phyloP scores from a whole-genome alignment of 75 land plant species.

The Pseudotsuga menziesii region DNA sequence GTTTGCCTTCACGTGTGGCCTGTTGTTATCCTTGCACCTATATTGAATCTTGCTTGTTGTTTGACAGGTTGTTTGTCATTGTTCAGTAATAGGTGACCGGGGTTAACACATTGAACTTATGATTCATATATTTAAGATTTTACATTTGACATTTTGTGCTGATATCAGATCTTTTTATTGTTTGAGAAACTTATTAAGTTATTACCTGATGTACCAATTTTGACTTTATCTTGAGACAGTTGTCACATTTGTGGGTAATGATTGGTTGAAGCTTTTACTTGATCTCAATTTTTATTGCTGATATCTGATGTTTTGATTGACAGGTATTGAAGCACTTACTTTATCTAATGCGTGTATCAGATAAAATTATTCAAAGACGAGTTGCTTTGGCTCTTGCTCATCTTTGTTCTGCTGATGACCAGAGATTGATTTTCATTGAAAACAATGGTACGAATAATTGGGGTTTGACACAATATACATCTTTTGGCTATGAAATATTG shows the following conservation, averaged over 20 bases:
- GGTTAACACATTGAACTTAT: too few relatives aligned
- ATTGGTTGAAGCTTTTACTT: too few relatives aligned
- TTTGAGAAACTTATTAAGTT: too few relatives aligned
- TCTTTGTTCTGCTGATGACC: slow-evolving; percentile 82
- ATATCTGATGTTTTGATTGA: neutral
- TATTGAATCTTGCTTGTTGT: neutral
- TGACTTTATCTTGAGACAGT: too few relatives aligned
- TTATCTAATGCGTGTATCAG: slow-evolving; percentile 78
- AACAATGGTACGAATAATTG: slow-evolving; percentile 60
- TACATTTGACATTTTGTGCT: too few relatives aligned
- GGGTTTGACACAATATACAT: neutral
- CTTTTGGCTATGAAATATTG: neutral
- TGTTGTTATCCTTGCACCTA: neutral
- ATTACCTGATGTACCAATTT: too few relatives aligned
- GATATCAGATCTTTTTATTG: too few relatives aligned
- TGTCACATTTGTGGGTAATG: too few relatives aligned
- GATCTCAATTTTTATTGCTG: too few relatives aligned
- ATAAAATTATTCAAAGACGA: slow-evolving; percentile 75
- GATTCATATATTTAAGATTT: too few relatives aligned
- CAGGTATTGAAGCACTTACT: slow-evolving; percentile 89
- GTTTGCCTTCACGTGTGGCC: too few relatives aligned
- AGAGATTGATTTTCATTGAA: slow-evolving; percentile 69
- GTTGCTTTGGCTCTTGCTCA: slow-evolving; percentile 95
- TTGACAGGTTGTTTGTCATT: neutral
- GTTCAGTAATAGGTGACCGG: too few relatives aligned